A percentile compares a stretch with the other conserved stretches of the same genome.
Evolutionary conservation across 352 stramenopile genomes (phyloP).

Genomic region (Blastocystis sp.): DNA sequence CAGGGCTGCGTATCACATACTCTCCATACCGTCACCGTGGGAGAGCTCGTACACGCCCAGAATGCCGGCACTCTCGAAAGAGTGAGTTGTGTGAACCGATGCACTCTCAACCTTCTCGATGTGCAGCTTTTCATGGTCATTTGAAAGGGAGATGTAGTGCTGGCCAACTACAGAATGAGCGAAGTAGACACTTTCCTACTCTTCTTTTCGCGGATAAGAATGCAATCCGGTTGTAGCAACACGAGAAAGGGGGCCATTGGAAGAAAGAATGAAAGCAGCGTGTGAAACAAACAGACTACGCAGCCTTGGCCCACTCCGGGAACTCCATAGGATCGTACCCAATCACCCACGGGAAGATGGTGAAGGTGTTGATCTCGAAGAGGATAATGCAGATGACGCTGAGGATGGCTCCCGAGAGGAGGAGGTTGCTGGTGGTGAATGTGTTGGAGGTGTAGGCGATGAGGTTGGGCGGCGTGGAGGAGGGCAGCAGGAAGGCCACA

Average conservation of each 20-base stretch:
- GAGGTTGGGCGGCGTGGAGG: conserved; percentile 50
- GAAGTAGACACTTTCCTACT: background rate
- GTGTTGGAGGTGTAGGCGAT: conserved; percentile 10
- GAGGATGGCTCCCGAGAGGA: conserved; percentile 19
- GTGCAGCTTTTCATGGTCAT: background rate
- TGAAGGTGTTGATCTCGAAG: conserved; percentile 57
- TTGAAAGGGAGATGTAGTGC: background rate
- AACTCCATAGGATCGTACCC: conserved; percentile 51
- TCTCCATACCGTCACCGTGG: background rate
- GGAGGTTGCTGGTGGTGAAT: conserved; percentile 8
- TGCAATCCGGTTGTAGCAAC: background rate
- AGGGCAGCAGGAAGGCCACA: conserved; percentile 53
- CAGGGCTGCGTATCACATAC: background rate
- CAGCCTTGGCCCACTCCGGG: conserved; percentile 7
- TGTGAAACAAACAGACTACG: conserved; percentile 7
- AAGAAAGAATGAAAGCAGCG: background rate
- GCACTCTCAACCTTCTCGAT: background rate
- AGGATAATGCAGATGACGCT: conserved; percentile 34
- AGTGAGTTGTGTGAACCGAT: background rate
- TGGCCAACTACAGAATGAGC: background rate
- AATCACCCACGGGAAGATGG: conserved; percentile 60
- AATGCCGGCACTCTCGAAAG: conserved; percentile 16
- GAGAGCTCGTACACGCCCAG: conserved; percentile 24
- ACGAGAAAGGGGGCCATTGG: background rate
- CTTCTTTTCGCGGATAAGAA: background rate